These are phyloP conservation scores for Exserohilum turcica DNA, from an alignment of 2,329 filamentous ascomycete genomes.

Conservation along the genomic window DNA sequence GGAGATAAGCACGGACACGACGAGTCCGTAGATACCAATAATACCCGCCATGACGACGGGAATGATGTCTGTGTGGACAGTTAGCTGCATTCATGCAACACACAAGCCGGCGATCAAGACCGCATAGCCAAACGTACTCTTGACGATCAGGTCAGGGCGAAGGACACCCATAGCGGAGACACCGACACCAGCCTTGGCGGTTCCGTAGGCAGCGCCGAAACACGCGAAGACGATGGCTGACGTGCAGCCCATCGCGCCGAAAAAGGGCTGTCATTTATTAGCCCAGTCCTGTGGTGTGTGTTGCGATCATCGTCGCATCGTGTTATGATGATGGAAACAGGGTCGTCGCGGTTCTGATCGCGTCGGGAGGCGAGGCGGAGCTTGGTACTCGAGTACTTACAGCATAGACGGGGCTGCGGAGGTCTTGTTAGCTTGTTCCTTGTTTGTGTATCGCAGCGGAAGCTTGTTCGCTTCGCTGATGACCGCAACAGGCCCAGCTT, in stretches of 20 bases:
- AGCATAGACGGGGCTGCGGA: conserved; percentile 89
- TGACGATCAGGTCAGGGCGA: conserved; percentile 96
- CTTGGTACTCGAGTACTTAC: conserved; percentile 67
- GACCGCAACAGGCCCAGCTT: conserved; percentile 40
- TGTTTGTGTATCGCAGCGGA: conserved; percentile 10
- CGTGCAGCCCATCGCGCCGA: conserved; percentile 96
- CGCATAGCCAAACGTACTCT: conserved; percentile 71
- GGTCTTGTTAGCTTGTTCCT: conserved; percentile 35
- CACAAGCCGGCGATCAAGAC: not conserved
- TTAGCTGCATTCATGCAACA: conserved; percentile 15
- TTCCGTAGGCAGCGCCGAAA: conserved; percentile 96
- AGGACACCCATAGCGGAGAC: conserved; percentile 98
- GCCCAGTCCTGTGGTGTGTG: conserved; percentile 13
- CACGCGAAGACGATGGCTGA: conserved; percentile 95
- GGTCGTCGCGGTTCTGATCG: conserved; percentile 24
- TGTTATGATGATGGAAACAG: conserved; percentile 15
- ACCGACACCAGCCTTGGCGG: conserved; percentile 98
- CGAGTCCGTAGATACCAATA: conserved; percentile 85
- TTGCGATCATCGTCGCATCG: conserved; percentile 15
- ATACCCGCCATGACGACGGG: conserved; percentile 99
- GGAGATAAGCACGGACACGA: conserved; percentile 61
- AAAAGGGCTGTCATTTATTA: conserved; percentile 71
- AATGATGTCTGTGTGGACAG: conserved; percentile 76
- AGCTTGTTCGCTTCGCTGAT: conserved; percentile 15
- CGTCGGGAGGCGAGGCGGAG: conserved; percentile 30